A percentile compares a stretch with the other conserved stretches of the same genome.
Evolutionary conservation across 352 stramenopile species (phyloP).

Genomic region (Pythium phragmiticola): DNA sequence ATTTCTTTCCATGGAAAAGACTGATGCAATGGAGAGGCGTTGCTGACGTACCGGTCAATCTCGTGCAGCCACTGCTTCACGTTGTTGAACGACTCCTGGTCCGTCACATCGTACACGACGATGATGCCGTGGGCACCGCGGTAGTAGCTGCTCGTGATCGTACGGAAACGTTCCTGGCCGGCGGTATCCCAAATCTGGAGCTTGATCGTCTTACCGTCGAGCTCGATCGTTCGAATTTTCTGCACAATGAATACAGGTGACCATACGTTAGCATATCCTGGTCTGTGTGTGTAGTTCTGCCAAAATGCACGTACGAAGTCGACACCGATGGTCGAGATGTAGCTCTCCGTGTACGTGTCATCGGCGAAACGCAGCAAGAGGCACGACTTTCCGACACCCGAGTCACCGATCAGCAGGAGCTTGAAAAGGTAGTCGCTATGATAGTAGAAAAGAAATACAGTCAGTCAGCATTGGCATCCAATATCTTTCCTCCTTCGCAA

Average conservation of each 20-base stretch:
- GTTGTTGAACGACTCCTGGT: constrained; percentile 97
- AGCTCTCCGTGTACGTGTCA: constrained; percentile 99
- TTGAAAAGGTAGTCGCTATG: constrained; percentile 98
- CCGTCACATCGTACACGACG: constrained; percentile 99
- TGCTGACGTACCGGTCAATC: constrained; percentile 60
- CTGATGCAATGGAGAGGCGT: constrained; percentile 14
- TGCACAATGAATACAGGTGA: constrained; percentile 18
- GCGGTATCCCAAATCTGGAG: constrained; percentile 99
- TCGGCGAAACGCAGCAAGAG: constrained; percentile 98
- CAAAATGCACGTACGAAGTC: constrained; percentile 95
- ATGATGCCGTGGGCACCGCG: constrained; percentile 99
- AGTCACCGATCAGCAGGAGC: constrained; percentile 97
- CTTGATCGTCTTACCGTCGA: constrained; percentile 99
- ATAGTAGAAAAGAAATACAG: neutral
- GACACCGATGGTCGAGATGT: constrained; percentile 99
- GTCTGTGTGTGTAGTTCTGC: neutral
- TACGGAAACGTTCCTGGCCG: constrained; percentile 99
- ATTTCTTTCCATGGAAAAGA: neutral
- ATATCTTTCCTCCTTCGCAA: neutral
- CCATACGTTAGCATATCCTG: neutral
- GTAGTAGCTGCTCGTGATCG: constrained; percentile 99
- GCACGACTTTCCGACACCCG: constrained; percentile 98
- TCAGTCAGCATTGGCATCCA: neutral
- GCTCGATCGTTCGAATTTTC: constrained; percentile 99
- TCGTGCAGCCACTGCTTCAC: constrained; percentile 98